These are phyloP conservation scores for Plantago coronopus DNA, from an alignment of 305 asterid genomes.

Conservation along the genomic window DNA sequence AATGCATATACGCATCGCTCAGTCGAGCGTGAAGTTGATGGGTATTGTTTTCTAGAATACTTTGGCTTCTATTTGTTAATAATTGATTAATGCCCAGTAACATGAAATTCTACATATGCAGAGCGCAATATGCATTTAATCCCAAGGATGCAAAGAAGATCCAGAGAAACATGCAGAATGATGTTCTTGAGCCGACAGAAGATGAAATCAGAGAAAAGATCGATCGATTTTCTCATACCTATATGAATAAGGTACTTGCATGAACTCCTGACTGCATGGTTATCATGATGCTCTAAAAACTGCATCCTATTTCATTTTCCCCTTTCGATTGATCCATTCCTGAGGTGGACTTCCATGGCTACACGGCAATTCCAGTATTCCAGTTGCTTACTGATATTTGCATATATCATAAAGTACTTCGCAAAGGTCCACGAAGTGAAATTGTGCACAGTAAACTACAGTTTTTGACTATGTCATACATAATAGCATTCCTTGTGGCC, in stretches of 20 bases:
- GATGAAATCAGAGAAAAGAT: conserved; percentile 57
- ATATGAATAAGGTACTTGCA: conserved; percentile 48
- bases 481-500: no score
- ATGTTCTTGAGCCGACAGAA: conserved; percentile 48
- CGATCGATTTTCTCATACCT: conserved; percentile 44
- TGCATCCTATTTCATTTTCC: no score
- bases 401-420: no score
- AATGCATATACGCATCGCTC: conserved; percentile 41
- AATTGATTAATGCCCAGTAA: conserved; percentile 4
- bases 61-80: not conserved
- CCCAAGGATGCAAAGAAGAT: conserved; percentile 62
- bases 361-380: no score
- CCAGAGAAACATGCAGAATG: conserved; percentile 36
- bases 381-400: no score
- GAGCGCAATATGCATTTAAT: conserved; percentile 61
- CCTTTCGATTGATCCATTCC: no score
- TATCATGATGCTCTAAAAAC: no score
- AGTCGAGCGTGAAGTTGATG: conserved; percentile 47
- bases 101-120: conserved; percentile 28
- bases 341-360: no score
- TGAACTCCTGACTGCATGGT: not conserved
- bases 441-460: no score
- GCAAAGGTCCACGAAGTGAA: no score
- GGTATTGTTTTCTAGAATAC: conserved; percentile 37
- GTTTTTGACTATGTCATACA: no score